Conservation (phyloP, 371 early-diverging fungal species). For the Dichotomocladium elegans region DNA sequence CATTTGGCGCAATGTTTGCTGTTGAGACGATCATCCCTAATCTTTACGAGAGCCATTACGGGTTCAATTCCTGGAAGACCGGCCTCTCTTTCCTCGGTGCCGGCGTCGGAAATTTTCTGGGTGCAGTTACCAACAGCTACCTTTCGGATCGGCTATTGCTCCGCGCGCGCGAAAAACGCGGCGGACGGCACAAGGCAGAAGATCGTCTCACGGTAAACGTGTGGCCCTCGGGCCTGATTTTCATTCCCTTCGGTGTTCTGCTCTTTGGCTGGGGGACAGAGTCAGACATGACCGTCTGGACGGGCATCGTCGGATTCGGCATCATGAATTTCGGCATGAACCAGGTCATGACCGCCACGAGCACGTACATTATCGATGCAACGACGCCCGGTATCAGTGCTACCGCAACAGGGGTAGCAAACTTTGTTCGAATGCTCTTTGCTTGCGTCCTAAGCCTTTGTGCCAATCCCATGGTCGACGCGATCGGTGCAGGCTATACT, state of each 20-base stretch:
- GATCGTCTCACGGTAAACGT: slow-evolving; percentile 21
- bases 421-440: slow-evolving; percentile 37
- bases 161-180: slow-evolving; percentile 20
- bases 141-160: slow-evolving; percentile 23
- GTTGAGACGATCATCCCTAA: slow-evolving; percentile 37
- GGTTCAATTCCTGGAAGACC: slow-evolving; percentile 35
- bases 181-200: slow-evolving; percentile 17
- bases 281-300: slow-evolving; percentile 29
- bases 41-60: slow-evolving; percentile 24
- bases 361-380: slow-evolving; percentile 45
- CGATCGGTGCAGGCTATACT: slow-evolving; percentile 23
- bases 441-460: slow-evolving; percentile 34
- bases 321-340: slow-evolving; percentile 30
- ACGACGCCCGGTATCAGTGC: slow-evolving; percentile 43
- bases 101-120: slow-evolving; percentile 42
- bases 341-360: slow-evolving; percentile 24
- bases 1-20: slow-evolving; percentile 50
- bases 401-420: slow-evolving; percentile 41
- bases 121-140: slow-evolving; percentile 22
- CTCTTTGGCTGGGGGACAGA: slow-evolving; percentile 48
- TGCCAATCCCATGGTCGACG: slow-evolving; percentile 19
- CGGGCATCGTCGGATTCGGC: slow-evolving; percentile 39
- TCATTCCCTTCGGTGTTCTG: slow-evolving; percentile 41
- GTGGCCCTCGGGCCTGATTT: slow-evolving; percentile 30
- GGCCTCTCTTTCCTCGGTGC: slow-evolving; percentile 39